phyloP scores from a whole-genome alignment of 352 stramenopile species.

The Pythium phragmiticola region DNA sequence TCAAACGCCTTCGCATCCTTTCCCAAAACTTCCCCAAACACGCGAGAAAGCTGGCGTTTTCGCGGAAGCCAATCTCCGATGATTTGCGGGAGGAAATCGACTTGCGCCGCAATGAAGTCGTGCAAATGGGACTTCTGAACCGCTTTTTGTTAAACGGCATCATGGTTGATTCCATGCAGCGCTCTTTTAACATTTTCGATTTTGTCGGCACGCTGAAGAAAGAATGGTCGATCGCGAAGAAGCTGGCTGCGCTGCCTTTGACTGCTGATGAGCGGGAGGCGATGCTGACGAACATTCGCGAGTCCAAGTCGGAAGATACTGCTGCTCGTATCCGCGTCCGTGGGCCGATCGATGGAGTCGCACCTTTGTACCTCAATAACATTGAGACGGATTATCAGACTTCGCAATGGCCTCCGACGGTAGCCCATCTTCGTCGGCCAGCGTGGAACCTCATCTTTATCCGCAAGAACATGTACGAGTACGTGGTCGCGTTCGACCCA shows the following conservation, averaged over 20 bases:
- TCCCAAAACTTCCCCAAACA: constrained; percentile 91
- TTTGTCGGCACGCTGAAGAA: constrained; percentile 80
- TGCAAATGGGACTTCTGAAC: constrained; percentile 42
- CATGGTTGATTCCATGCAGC: constrained; percentile 67
- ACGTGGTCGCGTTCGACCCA: constrained; percentile 71
- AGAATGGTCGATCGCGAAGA: constrained; percentile 75
- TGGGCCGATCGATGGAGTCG: constrained; percentile 49
- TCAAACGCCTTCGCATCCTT: constrained; percentile 76
- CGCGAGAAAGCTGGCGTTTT: constrained; percentile 71
- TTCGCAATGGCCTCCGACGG: constrained; percentile 43
- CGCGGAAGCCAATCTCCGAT: constrained; percentile 48
- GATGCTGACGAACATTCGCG: constrained; percentile 62
- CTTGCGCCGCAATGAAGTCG: constrained; percentile 32
- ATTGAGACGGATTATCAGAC: constrained; percentile 72
- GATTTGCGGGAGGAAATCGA: constrained; percentile 52
- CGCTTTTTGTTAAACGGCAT: constrained; percentile 90
- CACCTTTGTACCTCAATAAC: constrained; percentile 80
- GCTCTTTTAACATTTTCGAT: constrained; percentile 92
- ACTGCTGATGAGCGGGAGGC: constrained; percentile 44
- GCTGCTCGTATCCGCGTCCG: constrained; percentile 66
- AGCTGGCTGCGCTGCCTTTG: constrained; percentile 52
- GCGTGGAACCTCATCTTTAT: constrained; percentile 85
- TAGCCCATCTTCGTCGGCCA: constrained; percentile 46
- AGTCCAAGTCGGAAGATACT: constrained; percentile 43
- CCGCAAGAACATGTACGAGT: constrained; percentile 88